Evolutionary conservation across 163 green algal genomes (phyloP).

Genomic region (Chloromonas sp.): DNA sequence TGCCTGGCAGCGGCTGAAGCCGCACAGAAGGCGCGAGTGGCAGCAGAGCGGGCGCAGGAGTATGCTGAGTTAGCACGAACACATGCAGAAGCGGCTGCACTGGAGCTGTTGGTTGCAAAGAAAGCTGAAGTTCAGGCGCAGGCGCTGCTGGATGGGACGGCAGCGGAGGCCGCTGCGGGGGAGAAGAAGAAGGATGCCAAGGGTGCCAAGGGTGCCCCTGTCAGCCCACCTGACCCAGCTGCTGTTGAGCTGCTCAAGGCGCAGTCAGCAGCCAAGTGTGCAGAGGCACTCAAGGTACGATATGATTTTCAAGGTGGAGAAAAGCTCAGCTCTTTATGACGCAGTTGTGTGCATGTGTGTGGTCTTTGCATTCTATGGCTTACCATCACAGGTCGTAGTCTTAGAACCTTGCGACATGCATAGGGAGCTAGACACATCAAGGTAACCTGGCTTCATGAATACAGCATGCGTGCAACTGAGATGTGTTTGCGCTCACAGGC

Average conservation of each 20-base stretch:
- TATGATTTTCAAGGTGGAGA: too few relatives aligned
- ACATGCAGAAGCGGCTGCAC: constrained; percentile 44
- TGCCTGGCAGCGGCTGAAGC: constrained; percentile 31
- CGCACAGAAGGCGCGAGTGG: constrained; percentile 28
- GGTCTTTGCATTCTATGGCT: too few relatives aligned
- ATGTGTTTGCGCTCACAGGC: too few relatives aligned
- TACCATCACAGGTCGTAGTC: too few relatives aligned
- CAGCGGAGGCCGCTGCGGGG: neutral
- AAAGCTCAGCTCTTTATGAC: too few relatives aligned
- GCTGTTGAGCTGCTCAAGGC: constrained; percentile 51
- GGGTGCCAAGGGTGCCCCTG: neutral
- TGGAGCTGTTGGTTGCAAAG: constrained; percentile 60
- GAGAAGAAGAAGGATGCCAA: neutral
- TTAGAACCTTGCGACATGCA: too few relatives aligned
- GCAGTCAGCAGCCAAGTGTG: constrained; percentile 56
- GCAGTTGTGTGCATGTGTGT: too few relatives aligned
- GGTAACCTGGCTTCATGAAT: too few relatives aligned
- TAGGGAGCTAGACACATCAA: too few relatives aligned
- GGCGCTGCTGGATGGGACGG: constrained; percentile 36
- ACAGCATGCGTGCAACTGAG: too few relatives aligned
- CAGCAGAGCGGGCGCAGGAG: constrained; percentile 30
- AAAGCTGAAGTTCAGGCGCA: constrained; percentile 55
- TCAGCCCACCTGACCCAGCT: constrained; percentile 27
- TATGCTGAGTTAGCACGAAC: constrained; percentile 33
- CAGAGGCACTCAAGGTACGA: constrained; percentile 50